Percentiles rank a stretch among this genome's conserved stretches.
Conservation (phyloP, 306 rosid species). For the Herpetospermum pedunculosum region DNA sequence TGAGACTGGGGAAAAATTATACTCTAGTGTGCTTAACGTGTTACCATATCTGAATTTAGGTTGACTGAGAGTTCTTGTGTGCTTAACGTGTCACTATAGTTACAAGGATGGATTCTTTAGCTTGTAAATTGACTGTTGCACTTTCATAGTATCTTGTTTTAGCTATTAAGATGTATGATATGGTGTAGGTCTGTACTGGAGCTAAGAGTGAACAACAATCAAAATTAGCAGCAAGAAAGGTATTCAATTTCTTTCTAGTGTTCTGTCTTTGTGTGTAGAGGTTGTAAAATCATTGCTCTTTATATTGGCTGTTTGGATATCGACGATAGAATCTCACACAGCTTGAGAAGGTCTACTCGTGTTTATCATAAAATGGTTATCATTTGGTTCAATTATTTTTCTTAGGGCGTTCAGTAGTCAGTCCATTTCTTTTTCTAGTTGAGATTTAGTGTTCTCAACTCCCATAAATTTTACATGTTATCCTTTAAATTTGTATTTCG, state of each 20-base stretch:
- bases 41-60: too few relatives aligned
- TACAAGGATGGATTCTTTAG: not conserved
- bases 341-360: not conserved
- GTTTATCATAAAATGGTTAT: not conserved
- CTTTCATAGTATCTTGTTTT: not conserved
- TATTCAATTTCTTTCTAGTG: conserved; percentile 12
- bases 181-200: conserved; percentile 82
- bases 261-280: not conserved
- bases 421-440: too few relatives aligned
- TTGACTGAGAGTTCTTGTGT: not conserved
- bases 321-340: not conserved
- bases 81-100: not conserved
- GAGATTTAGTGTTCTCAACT: too few relatives aligned
- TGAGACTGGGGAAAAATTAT: too few relatives aligned
- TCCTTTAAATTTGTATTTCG: too few relatives aligned
- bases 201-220: conserved; percentile 93
- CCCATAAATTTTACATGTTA: too few relatives aligned
- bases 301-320: not conserved
- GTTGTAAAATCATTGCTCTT: not conserved
- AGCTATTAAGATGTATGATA: not conserved
- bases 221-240: conserved; percentile 94
- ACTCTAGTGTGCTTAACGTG: too few relatives aligned
- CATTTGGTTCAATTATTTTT: not conserved
- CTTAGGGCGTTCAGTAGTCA: too few relatives aligned
- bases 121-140: not conserved